phyloP scores from a whole-genome alignment of 2,329 filamentous ascomycete species.

The Aureobasidium sp. region DNA sequence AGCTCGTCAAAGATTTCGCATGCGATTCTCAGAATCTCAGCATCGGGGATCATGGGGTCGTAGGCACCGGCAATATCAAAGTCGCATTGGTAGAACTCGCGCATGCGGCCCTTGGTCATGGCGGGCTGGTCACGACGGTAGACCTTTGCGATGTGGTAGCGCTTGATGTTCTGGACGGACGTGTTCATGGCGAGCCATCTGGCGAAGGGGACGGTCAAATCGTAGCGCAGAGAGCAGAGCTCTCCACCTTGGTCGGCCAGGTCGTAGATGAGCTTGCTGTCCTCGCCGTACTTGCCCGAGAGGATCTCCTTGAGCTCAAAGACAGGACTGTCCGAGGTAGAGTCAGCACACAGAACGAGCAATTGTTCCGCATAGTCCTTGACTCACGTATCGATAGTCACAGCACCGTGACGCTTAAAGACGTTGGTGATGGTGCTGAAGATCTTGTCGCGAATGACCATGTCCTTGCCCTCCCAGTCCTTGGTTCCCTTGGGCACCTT shows the following conservation, averaged over 20 bases:
- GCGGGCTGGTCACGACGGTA: conserved; percentile 76
- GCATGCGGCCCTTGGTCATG: conserved; percentile 85
- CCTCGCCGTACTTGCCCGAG: conserved; percentile 85
- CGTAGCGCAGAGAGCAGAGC: conserved; percentile 76
- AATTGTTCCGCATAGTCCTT: background rate
- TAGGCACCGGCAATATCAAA: conserved; percentile 87
- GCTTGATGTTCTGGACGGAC: conserved; percentile 74
- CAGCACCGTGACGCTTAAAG: conserved; percentile 77
- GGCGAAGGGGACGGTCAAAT: conserved; percentile 83
- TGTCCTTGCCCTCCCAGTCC: conserved; percentile 74
- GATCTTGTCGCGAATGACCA: conserved; percentile 74
- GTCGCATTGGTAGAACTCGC: conserved; percentile 96
- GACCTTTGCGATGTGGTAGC: conserved; percentile 93
- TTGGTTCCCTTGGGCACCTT: conserved; percentile 90
- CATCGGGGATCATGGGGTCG: conserved; percentile 87
- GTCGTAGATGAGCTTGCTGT: conserved; percentile 88
- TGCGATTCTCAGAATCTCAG: conserved; percentile 78
- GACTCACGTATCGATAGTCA: conserved; percentile 66
- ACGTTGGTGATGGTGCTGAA: conserved; percentile 68
- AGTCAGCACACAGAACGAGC: conserved; percentile 14
- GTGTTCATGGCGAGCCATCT: conserved; percentile 91
- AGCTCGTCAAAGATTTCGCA: conserved; percentile 79
- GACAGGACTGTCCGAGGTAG: conserved; percentile 47
- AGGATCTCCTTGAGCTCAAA: conserved; percentile 85
- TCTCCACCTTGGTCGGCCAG: conserved; percentile 83